Base-by-base conservation (phyloP, 2,329 filamentous ascomycete species). In the Trichoderma cornu-damae region DNA sequence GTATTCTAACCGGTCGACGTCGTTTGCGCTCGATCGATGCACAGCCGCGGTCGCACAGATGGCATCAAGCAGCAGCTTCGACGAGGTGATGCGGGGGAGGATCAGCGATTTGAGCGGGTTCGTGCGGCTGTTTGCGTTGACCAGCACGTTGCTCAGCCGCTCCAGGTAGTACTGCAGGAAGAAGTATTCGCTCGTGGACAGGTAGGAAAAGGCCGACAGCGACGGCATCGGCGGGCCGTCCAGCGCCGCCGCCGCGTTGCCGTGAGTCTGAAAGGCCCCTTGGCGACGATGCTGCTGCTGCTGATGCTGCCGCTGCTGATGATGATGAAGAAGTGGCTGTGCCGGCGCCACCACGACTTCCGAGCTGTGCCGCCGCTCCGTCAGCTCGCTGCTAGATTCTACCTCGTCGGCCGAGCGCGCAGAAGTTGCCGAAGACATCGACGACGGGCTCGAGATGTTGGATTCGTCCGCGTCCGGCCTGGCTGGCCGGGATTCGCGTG, bases 91-190 rank as follows among this genome's bases (percentile, higher is more conserved):
- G 1, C 53, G 53, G 16, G 53, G 53, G 14, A 57, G 35, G n/a
- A 57, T 57, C 3, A 57, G 34, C 6, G 35, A 40, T 14, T 35
- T 32, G 14, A 57, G 53, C 35, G 53, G 53, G 44, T 57, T 57
- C 8, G n/a, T 12, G n/a, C 2, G 9, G 53, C 53, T 57, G 11
- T 57, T 49, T 42, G 53, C 53, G 28, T 57, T 57, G 26, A 57
- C 53, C 26, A 57, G 20, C 22, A 57, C 53, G 14, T 49, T 49
- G 32, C 43, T 48, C 26, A 57, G 35, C 14, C 44, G 44, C 40
- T 57, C 53, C 18, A 57, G 44, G 35, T 57, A 57, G 44, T 57
- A 57, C 28, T 57, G 53, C 35, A 57, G 16, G 12, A 49, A 49
- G 20, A 48, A 49, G 44, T 48, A 48, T 57, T 57, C 34, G 26